These are phyloP conservation scores for Populus hybrid DNA, from an alignment of 441 rosid genomes.

Conservation along the genomic window DNA sequence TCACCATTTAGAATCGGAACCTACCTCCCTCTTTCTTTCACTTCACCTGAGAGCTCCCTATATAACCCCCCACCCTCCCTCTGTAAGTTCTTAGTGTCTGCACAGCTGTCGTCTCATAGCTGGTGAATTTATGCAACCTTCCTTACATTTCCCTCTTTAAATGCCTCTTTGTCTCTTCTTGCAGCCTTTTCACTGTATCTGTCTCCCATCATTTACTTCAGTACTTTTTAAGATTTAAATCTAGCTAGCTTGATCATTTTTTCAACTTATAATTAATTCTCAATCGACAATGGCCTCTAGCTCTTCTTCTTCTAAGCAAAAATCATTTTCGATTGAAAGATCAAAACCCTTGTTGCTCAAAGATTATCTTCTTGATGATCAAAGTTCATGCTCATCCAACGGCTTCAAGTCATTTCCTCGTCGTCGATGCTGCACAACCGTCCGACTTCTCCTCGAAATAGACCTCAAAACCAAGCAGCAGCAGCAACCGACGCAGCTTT, in stretches of 20 bases:
- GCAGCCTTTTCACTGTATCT: background rate
- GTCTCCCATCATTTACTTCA: background rate
- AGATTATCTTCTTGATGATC: constrained; percentile 64
- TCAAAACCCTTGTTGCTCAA: constrained; percentile 41
- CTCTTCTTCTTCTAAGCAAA: constrained; percentile 9
- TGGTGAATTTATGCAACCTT: background rate
- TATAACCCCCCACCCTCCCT: background rate
- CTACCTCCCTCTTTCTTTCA: constrained; percentile 5
- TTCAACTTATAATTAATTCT: background rate
- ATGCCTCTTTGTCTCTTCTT: constrained; percentile 7
- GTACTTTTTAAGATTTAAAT: background rate
- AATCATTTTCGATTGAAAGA: constrained; percentile 11
- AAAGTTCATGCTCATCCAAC: constrained; percentile 75
- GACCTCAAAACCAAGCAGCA: constrained; percentile 36
- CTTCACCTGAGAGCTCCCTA: background rate
- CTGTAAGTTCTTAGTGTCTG: background rate
- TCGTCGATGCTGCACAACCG: constrained; percentile 55
- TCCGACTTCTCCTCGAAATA: constrained; percentile 52
- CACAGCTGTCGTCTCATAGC: background rate
- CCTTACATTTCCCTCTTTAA: background rate
- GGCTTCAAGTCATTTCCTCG: constrained; percentile 80
- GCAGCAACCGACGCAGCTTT: constrained; percentile 16
- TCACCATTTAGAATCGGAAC: constrained; percentile 6
- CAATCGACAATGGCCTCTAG: background rate
- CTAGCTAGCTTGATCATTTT: background rate